These are phyloP conservation scores for Stygiomarasmius scandens DNA, from an alignment of 1,284 basidiomycete genomes.

Conservation along the genomic window DNA sequence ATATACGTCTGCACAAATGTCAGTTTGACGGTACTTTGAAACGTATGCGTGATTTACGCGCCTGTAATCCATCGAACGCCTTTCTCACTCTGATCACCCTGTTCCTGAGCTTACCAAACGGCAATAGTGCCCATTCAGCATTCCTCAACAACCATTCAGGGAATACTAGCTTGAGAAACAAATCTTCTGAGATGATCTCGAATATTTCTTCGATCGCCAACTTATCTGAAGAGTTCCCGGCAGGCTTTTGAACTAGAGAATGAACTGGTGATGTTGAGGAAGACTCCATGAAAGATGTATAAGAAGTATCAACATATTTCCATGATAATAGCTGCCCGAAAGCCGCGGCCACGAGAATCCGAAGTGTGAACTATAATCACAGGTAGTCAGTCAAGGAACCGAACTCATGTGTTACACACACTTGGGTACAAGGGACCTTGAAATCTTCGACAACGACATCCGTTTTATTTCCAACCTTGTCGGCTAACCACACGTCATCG, in stretches of 20 bases:
- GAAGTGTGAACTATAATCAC: not conserved
- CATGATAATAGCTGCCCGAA: not conserved
- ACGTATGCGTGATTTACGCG: not conserved
- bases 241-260: too few species aligned
- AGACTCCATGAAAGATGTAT: not conserved
- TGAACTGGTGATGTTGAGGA: too few species aligned
- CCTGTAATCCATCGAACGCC: conserved; percentile 46
- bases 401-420: conserved; percentile 40
- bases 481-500: conserved; percentile 34
- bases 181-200: conserved; percentile 45
- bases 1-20: not conserved
- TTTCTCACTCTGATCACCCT: conserved; percentile 34
- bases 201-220: conserved; percentile 60
- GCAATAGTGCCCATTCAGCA: not conserved
- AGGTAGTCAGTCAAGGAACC: not conserved
- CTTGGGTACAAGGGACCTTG: conserved; percentile 44
- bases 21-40: not conserved
- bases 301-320: not conserved
- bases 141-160: conserved; percentile 40
- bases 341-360: not conserved
- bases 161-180: conserved; percentile 44
- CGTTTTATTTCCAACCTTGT: conserved; percentile 16
- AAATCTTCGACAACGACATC: conserved; percentile 36
- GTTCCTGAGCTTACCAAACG: conserved; percentile 38
- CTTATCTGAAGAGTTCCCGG: not conserved